A percentile compares a stretch with the other conserved stretches of the same genome.
These are phyloP conservation scores for Nicotiana attenuata DNA, from an alignment of 257 asterid genomes.

Conservation along the genomic window DNA sequence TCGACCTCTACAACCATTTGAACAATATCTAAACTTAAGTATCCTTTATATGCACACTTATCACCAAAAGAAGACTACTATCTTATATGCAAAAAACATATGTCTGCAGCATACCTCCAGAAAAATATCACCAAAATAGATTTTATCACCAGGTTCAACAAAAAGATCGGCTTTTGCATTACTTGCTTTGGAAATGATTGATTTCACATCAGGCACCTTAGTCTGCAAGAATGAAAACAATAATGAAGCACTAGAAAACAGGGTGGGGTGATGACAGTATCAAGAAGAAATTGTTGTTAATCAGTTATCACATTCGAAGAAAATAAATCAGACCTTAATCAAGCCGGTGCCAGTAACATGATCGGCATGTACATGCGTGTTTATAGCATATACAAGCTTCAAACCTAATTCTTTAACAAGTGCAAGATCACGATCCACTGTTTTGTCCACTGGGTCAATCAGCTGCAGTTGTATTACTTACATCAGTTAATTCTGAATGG, in stretches of 20 bases:
- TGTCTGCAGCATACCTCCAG: slow-evolving; percentile 57
- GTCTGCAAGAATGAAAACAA: slow-evolving; percentile 38
- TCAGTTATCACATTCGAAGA: background rate
- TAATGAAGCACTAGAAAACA: background rate
- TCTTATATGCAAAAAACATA: too few relatives aligned
- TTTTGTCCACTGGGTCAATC: slow-evolving; percentile 91
- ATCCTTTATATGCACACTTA: background rate
- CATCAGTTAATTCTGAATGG: background rate
- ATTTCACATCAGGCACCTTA: slow-evolving; percentile 70
- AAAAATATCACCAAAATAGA: slow-evolving; percentile 70
- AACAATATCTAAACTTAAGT: background rate
- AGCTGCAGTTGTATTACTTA: slow-evolving; percentile 37
- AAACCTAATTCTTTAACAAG: slow-evolving; percentile 82
- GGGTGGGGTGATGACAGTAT: too few relatives aligned
- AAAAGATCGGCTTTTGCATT: slow-evolving; percentile 80
- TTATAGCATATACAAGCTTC: slow-evolving; percentile 85
- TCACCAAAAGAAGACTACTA: background rate
- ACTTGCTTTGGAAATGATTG: slow-evolving; percentile 94
- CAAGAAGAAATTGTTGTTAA: background rate
- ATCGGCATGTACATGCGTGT: slow-evolving; percentile 98
- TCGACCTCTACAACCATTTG: background rate
- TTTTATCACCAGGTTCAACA: slow-evolving; percentile 78
- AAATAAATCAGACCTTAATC: slow-evolving; percentile 55
- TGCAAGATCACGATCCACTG: slow-evolving; percentile 80
- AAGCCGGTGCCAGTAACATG: slow-evolving; percentile 90